A percentile compares a stretch with the other conserved stretches of the same genome.
phyloP scores from a whole-genome alignment of 2,329 filamentous ascomycete genomes.

The Passalora sequoiae region DNA sequence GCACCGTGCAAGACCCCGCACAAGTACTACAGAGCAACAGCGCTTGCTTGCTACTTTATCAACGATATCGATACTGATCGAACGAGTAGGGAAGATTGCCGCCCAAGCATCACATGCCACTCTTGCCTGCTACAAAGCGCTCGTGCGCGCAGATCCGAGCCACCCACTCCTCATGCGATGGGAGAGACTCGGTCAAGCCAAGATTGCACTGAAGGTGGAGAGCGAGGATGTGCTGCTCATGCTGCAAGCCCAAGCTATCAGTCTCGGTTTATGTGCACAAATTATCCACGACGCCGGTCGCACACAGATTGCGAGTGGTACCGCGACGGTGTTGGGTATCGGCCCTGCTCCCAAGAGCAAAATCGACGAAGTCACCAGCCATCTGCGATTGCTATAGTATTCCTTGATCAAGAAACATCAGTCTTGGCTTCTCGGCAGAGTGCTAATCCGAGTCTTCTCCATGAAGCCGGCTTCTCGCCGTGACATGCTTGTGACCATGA shows the following conservation, averaged over 20 bases:
- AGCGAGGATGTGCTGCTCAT: conserved; percentile 73
- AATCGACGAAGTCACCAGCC: conserved; percentile 79
- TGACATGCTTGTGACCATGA: too few relatives aligned
- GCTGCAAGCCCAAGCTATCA: conserved; percentile 73
- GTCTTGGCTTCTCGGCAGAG: too few relatives aligned
- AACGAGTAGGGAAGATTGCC: conserved; percentile 77
- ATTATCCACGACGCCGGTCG: conserved; percentile 93
- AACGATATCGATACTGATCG: conserved; percentile 41
- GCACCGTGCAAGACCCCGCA: too few relatives aligned
- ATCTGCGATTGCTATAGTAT: conserved; percentile 78
- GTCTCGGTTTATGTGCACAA: conserved; percentile 78
- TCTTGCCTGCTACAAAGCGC: conserved; percentile 89
- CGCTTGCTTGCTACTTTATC: not conserved
- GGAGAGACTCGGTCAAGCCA: conserved; percentile 63
- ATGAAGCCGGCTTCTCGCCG: too few relatives aligned
- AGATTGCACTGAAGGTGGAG: conserved; percentile 79
- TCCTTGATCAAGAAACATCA: too few relatives aligned
- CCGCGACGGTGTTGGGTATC: conserved; percentile 80
- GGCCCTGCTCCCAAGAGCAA: conserved; percentile 72
- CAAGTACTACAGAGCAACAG: not conserved
- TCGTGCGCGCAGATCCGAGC: conserved; percentile 52
- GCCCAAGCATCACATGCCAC: conserved; percentile 96
- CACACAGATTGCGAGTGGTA: conserved; percentile 92
- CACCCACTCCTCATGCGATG: conserved; percentile 69
- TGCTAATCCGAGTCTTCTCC: too few relatives aligned